Evolutionary conservation across 2,329 filamentous ascomycete species (phyloP), one percentile per base, ranked within the genome.

Genomic region (Emergomyces pasteurianus): DNA sequence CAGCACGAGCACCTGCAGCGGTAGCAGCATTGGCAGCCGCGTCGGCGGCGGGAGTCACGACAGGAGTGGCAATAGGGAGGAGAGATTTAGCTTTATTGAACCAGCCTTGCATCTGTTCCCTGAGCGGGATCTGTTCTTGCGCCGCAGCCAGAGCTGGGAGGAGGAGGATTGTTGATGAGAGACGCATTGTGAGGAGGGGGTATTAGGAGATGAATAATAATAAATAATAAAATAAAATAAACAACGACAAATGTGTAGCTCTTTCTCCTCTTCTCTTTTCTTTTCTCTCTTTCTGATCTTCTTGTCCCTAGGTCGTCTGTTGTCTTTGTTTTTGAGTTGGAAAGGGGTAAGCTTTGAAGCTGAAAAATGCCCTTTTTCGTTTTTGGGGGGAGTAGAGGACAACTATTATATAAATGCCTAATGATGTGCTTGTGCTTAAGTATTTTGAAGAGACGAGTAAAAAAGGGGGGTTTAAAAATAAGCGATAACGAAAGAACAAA

Each of bases 141-240:
- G 81, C 79, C 52, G 80, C 59, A 92, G 92, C 71, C 96, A 95
- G 79, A 84, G 87, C 58, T 90, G 91, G 67, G 85, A 87, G 75
- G 81, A 95, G 76, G 87, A 97, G 68, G 58, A 70, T 62, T 68
- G 76, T 63, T 72, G 63, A 54, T 34, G 65, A 62, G 36, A 66
- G 53, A 62, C 63, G 65, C 65, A 66, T 66, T 60, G 47, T 61
- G 56, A 21, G 3, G 43, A n/a, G n/a, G 9, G 12, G 21, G 47
- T 43, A 18, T n/a, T n/a, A 43, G 42, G 42, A 43, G 18, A 43
- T 7, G 5, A 43, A 21, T 21, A 43, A 43, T 12, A 14, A 40
- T 40, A 43, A n/a, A n/a, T n/a, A n/a, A n/a, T n/a, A n/a, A n/a
- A n/a, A n/a, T n/a, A n/a, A n/a, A n/a, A n/a, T n/a, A n/a, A n/a